Base-by-base conservation (phyloP, 192 early-diverging fungal species). In the Gigaspora rosea region DNA sequence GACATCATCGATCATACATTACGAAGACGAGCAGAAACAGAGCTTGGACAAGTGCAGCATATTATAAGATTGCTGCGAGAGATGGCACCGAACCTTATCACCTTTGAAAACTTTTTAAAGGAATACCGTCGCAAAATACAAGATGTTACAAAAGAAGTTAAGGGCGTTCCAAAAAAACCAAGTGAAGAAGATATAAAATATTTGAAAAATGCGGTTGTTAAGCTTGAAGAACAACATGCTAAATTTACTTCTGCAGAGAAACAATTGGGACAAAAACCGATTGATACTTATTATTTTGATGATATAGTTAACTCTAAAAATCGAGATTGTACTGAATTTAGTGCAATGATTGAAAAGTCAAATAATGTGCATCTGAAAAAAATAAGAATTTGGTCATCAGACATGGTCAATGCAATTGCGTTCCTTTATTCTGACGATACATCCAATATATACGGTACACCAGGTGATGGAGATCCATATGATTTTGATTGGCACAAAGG, bases 61-160 rank as follows among this genome's bases (percentile, higher is more conserved):
- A 50, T 15, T 46, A 32, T 71, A 46, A 6, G 32, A 32, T 27
- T 71, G 22, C 48, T 71, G 16, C 16, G 32, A 52, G 27, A 50
- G 2, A 71, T 71, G 22, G 69, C 69, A 4, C 27, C 50, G 4
- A 71, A 35, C 10, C 49, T 71, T 13, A 22, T 50, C 27, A 32
- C 52, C 27, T 71, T 71, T 54, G 69, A 71, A 50, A 27, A 32
- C 20, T 71, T 71, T 54, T 54, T 71, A 50, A 71, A 71, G 10
- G 18, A 54, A 5, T 71, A 71, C 52, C 69, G 50, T 50, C 22
- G 18, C 3, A 33, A 71, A 54, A 54, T 71, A 0, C 69, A 71
- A 32, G 69, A 71, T 32, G 2, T 71, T 52, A 33, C 2, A 1
- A 52, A 10, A 27, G 46, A 71, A 71, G 32, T 71, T 41, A 54